These are phyloP conservation scores for Vaccinium corymbosum DNA, from an alignment of 148 eudicot species.

Conservation along the genomic window DNA sequence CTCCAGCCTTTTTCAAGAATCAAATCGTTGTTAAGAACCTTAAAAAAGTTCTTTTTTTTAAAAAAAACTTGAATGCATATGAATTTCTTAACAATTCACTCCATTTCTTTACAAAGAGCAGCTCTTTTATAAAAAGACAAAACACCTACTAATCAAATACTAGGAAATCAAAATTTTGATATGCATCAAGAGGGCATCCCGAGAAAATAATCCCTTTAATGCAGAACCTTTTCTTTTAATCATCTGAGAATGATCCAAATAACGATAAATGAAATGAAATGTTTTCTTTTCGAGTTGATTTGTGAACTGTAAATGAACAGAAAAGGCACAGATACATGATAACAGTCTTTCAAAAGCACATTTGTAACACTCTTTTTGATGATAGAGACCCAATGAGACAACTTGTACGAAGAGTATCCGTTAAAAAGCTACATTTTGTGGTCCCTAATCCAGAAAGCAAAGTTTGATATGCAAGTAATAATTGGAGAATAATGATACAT, in stretches of 20 bases:
- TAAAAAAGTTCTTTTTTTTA: neutral
- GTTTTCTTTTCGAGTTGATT: too few species aligned
- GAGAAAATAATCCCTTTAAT: neutral
- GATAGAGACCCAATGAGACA: too few species aligned
- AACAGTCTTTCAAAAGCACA: too few species aligned
- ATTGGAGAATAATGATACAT: neutral
- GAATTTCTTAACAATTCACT: neutral
- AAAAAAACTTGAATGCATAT: neutral
- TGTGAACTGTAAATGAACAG: too few species aligned
- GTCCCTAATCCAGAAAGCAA: too few species aligned
- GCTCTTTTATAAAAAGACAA: neutral
- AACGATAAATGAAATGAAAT: too few species aligned
- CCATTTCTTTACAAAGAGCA: neutral
- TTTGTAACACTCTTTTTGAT: too few species aligned
- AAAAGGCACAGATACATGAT: too few species aligned
- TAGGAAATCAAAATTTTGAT: neutral
- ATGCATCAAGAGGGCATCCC: neutral
- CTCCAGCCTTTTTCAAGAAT: constrained; percentile 9
- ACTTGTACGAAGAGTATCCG: too few species aligned
- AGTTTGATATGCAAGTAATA: too few species aligned
- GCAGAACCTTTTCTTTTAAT: neutral
- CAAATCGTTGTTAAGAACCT: neutral
- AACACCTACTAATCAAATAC: neutral
- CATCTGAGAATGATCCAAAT: neutral
- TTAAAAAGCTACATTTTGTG: too few species aligned